These are phyloP conservation scores for Phytopythium litorale DNA, from an alignment of 352 stramenopile genomes.

Conservation along the genomic window DNA sequence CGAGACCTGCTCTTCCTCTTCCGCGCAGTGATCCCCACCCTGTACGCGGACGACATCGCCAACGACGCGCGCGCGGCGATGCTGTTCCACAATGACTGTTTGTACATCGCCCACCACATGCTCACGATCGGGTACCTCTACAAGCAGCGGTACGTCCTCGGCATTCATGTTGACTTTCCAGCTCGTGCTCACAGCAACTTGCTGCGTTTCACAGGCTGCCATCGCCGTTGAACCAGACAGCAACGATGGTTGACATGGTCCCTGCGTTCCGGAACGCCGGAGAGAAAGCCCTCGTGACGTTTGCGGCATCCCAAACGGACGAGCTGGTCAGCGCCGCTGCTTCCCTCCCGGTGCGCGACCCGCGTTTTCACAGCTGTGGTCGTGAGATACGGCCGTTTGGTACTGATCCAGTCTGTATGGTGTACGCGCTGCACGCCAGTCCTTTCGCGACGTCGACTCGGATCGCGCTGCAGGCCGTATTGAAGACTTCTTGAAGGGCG, in stretches of 20 bases:
- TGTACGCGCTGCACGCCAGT: conserved; percentile 13
- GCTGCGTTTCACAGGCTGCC: conserved; percentile 29
- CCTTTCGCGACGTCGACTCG: conserved; percentile 36
- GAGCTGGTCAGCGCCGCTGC: conserved; percentile 37
- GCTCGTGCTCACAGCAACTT: background rate
- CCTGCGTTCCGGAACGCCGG: conserved; percentile 56
- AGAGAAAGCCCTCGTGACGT: conserved; percentile 50
- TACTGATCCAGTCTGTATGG: background rate
- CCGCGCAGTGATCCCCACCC: conserved; percentile 52
- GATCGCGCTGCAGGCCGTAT: conserved; percentile 29
- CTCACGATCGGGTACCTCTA: conserved; percentile 67
- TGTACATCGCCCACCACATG: conserved; percentile 83
- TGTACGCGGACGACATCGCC: conserved; percentile 63
- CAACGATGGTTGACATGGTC: conserved; percentile 81
- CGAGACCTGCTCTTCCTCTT: conserved; percentile 77
- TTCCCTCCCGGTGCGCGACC: conserved; percentile 38
- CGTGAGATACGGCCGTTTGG: background rate
- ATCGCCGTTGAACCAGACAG: conserved; percentile 46
- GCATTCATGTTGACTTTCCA: background rate
- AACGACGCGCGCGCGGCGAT: conserved; percentile 65
- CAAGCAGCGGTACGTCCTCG: conserved; percentile 48
- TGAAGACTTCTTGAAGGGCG: conserved; percentile 53
- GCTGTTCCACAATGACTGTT: conserved; percentile 85
- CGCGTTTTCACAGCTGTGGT: background rate
- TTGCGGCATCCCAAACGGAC: conserved; percentile 31